Conservation (phyloP, 495 filamentous ascomycete genomes). For the Polyplosphaeria fusca region DNA sequence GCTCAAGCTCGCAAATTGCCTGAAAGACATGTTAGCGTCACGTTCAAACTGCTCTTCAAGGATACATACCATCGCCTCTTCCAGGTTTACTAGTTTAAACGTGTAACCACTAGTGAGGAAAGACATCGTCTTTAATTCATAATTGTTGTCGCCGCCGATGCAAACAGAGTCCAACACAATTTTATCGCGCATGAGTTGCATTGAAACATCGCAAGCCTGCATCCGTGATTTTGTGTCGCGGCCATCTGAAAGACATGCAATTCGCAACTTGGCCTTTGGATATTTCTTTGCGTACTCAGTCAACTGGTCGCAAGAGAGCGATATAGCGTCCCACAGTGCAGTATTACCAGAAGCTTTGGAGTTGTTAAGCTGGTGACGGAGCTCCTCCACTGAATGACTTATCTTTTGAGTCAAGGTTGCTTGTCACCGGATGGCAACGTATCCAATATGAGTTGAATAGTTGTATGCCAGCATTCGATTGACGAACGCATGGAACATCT, state of each 20-base stretch:
- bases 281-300: constrained; percentile 31
- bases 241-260: constrained; percentile 38
- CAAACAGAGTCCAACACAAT: constrained; percentile 36
- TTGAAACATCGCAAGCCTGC: constrained; percentile 8
- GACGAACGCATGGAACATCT: constrained; percentile 39
- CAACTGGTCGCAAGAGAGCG: constrained; percentile 33
- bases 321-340: constrained; percentile 35
- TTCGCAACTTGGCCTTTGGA: constrained; percentile 37
- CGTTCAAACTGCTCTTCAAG: not conserved
- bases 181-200: constrained; percentile 22
- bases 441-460: constrained; percentile 36
- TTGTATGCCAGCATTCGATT: constrained; percentile 38
- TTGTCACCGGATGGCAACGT: constrained; percentile 32
- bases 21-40: not conserved
- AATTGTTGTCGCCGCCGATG: constrained; percentile 30
- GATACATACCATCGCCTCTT: constrained; percentile 24
- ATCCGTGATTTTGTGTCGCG: constrained; percentile 33
- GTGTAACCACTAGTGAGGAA: constrained; percentile 36
- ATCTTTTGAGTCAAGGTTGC: constrained; percentile 26
- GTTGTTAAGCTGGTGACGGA: constrained; percentile 25
- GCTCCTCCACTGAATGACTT: constrained; percentile 36
- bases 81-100: constrained; percentile 32
- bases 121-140: constrained; percentile 30
- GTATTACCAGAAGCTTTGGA: constrained; percentile 36
- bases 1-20: constrained; percentile 40